Conservation (phyloP, 2,329 filamentous ascomycete genomes). For the Bipolaris cookei region DNA sequence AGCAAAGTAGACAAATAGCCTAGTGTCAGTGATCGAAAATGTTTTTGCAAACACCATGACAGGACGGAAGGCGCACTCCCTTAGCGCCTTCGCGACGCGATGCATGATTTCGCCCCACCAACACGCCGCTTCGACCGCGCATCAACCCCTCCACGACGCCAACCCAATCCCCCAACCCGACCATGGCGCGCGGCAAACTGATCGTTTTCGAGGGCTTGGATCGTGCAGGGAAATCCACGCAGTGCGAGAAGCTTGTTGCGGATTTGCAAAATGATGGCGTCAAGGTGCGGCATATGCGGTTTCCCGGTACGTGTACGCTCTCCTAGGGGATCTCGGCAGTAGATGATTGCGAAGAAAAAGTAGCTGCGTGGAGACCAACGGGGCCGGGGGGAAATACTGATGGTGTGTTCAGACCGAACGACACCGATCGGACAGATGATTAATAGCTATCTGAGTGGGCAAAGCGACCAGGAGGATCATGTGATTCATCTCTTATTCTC, state of each 20-base stretch:
- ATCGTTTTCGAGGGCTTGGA: constrained; percentile 89
- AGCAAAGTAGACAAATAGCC: background rate
- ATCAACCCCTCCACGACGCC: background rate
- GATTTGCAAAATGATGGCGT: constrained; percentile 59
- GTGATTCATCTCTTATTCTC: constrained; percentile 89
- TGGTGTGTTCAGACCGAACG: constrained; percentile 68
- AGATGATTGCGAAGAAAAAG: background rate
- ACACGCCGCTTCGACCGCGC: constrained; percentile 2
- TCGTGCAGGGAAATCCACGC: constrained; percentile 89
- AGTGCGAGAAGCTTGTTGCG: constrained; percentile 72
- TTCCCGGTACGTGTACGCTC: constrained; percentile 62
- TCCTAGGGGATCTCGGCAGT: background rate
- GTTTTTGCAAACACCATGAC: background rate
- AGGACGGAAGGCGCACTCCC: background rate
- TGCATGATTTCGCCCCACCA: constrained; percentile 4
- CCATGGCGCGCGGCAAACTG: constrained; percentile 69
- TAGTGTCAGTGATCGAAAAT: background rate
- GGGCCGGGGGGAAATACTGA: constrained; percentile 7
- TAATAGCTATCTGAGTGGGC: constrained; percentile 76
- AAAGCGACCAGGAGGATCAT: constrained; percentile 80
- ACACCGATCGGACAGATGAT: constrained; percentile 90
- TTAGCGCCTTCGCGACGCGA: constrained; percentile 2
- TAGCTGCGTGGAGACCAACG: too few species aligned
- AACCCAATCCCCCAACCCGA: background rate
- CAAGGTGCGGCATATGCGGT: constrained; percentile 65